Evolutionary conservation across 2,329 filamentous ascomycete genomes (phyloP), one percentile per base, ranked within the genome.

Genomic region (Fusarium luffae): DNA sequence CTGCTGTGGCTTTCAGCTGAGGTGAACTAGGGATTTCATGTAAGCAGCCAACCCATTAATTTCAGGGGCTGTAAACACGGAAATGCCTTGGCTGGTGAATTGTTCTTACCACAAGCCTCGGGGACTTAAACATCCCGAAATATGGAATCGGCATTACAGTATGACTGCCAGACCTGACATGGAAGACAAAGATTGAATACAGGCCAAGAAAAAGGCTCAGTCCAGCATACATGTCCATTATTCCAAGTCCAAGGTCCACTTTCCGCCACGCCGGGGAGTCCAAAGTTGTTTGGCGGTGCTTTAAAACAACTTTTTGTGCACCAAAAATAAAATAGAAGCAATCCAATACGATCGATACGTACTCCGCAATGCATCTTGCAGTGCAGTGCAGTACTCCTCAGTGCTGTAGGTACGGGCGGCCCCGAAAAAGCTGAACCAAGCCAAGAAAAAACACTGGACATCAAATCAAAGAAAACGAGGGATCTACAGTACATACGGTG

Each of bases 391-490:
- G 28, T 30, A 30, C 25, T 7, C 13, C 13, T 32, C 30, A 32
- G 46, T 59, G 48, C 50, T 46, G 43, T 40, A 54, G 34, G 19
- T 41, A 57, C 68, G 68, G 68, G 48, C 63, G 50, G 67, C 54
- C 68, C 68, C 68, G 68, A 70, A 68, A 70, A 63, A 60, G 50
- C 37, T 57, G 63, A 61, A 57, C 37, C 48, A 57, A 68, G 60
- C 59, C 64, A 64, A 55, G 63, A 62, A 56, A 67, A 68, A 68
- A 57, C 48, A 70, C 41, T 60, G 52, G 48, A 65, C 51, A 63
- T 57, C 68, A 71, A 65, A 71, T 65, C 43, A 61, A 50, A 70
- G 49, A 70, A 68, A 68, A 66, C 48, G 59, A 68, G 32, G 28
- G 54, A 65, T 65, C 63, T 65, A 51, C 59, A 51, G 49, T 41